phyloP scores from a whole-genome alignment of 768 basidiomycete genomes.

The Holtermanniella nyarrowii region DNA sequence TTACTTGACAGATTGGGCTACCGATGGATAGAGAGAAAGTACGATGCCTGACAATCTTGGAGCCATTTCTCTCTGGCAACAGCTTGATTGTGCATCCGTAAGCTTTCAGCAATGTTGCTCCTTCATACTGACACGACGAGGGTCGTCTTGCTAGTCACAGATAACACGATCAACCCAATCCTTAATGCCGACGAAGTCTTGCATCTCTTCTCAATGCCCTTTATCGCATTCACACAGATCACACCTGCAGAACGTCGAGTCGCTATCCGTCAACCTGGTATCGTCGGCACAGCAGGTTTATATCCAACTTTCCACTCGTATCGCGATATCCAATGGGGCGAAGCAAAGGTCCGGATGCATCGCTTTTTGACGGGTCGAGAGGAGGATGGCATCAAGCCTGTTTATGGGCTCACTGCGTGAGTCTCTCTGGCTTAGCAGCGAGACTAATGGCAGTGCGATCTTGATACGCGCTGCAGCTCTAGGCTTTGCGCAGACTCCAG shows the following conservation, averaged over 20 bases:
- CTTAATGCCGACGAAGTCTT: slow-evolving; percentile 69
- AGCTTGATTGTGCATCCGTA: slow-evolving; percentile 74
- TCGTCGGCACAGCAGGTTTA: neutral
- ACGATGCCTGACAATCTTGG: slow-evolving; percentile 64
- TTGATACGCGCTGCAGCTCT: slow-evolving; percentile 48
- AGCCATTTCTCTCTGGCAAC: slow-evolving; percentile 66
- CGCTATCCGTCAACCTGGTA: neutral
- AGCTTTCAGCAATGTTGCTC: slow-evolving; percentile 34
- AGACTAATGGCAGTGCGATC: slow-evolving; percentile 44
- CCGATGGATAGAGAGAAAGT: slow-evolving; percentile 59
- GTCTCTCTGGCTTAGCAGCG: slow-evolving; percentile 32
- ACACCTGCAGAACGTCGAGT: neutral
- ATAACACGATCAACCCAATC: slow-evolving; percentile 70
- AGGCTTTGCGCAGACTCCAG: slow-evolving; percentile 47
- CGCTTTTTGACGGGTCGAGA: slow-evolving; percentile 78
- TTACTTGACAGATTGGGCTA: slow-evolving; percentile 61
- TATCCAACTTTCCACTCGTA: slow-evolving; percentile 54
- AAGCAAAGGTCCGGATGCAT: slow-evolving; percentile 53
- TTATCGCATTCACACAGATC: slow-evolving; percentile 54
- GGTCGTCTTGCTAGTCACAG: slow-evolving; percentile 73
- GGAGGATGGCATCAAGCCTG: slow-evolving; percentile 72
- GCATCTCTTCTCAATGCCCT: slow-evolving; percentile 74
- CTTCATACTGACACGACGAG: slow-evolving; percentile 42
- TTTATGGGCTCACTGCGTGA: slow-evolving; percentile 78
- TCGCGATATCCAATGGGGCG: slow-evolving; percentile 49